Base-by-base conservation (phyloP, 106 monocot genomes). In the Alisma plantagoaquatica region DNA sequence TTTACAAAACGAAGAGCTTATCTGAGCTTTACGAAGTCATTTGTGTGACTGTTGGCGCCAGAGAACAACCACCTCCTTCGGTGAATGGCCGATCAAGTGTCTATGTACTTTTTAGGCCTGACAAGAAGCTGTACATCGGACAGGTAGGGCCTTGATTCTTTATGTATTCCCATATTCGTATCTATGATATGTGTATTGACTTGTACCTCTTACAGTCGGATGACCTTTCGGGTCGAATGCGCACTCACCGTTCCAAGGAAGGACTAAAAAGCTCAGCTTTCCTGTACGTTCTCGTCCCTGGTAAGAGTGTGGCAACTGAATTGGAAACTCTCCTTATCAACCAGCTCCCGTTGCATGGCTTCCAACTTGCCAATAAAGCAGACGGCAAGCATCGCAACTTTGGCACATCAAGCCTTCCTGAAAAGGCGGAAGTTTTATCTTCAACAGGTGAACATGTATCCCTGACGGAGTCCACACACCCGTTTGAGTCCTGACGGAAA, bases 281-380 rank as follows among this genome's bases (percentile, higher is more conserved):
- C 38, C 18, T 98, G 22, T 98, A 98, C 58, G 31, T 82, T 17
- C 15, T 82, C 25, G 75, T 98, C 19, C 85, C 98, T 14, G 98
- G 98, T 46, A 98, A 90, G 79, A 98, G 98, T 55, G 47, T 86
- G 21, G 98, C 98, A 31, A 69, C 73, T 68, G 71, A 86, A 60
- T 54, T 98, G 17, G 98, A 98, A 63, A 98, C 98, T 41, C 74
- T 98, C 46, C 98, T 98, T 50, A 98, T 98, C 61, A 90, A 90
- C 66, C 90, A 90, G 58, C 82, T 98, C 26, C 90, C 98, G 3
- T 29, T 61, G 45, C 76, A 67, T 4, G 76, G 84, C 8, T 90
- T 82, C 42, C 76, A 35, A 55, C 68, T 98, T 26, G 25, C 68
- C 15, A 98, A 90, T 49, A 67, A 69, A 47, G 82, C 82, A 9